These are phyloP conservation scores for Actinidia arguta DNA, from an alignment of 179 eudicot genomes.

Conservation along the genomic window DNA sequence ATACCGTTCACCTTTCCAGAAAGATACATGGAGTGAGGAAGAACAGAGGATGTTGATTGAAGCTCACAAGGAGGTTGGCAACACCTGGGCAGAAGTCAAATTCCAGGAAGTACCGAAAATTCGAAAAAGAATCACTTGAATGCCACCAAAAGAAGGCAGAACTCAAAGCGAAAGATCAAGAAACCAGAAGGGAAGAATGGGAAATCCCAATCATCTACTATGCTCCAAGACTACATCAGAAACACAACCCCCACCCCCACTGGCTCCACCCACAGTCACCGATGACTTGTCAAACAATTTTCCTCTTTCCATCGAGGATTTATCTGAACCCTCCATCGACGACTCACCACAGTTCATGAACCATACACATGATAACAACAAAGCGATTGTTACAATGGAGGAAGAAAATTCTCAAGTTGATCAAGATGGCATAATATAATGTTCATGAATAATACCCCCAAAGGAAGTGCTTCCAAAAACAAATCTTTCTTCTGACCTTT, in stretches of 20 bases:
- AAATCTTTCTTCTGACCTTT: constrained; percentile 38
- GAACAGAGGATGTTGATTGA: constrained; percentile 64
- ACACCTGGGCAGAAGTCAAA: constrained; percentile 77
- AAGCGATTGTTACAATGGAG: not conserved
- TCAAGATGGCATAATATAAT: no score
- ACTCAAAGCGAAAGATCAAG: constrained; percentile 47
- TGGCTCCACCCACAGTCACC: constrained; percentile 22
- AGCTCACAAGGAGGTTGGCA: constrained; percentile 61
- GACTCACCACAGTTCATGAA: constrained; percentile 31
- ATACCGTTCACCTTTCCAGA: no score
- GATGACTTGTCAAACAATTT: constrained; percentile 18
- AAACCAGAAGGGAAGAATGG: constrained; percentile 24
- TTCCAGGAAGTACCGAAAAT: constrained; percentile 79
- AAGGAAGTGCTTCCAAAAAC: not conserved
- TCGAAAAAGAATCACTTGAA: constrained; percentile 87
- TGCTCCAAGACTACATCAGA: constrained; percentile 62
- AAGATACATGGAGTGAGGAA: constrained; percentile 74
- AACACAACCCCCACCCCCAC: constrained; percentile 16
- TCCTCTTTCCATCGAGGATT: constrained; percentile 9
- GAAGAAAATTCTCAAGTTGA: not conserved
- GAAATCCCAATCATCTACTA: constrained; percentile 34
- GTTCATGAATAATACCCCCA: not conserved
- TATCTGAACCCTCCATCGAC: constrained; percentile 25
- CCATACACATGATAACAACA: constrained; percentile 29
- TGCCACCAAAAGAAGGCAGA: constrained; percentile 66